Evolutionary conservation across 805 yeast species (phyloP).

Genomic region (Saturnispora mendoncae): DNA sequence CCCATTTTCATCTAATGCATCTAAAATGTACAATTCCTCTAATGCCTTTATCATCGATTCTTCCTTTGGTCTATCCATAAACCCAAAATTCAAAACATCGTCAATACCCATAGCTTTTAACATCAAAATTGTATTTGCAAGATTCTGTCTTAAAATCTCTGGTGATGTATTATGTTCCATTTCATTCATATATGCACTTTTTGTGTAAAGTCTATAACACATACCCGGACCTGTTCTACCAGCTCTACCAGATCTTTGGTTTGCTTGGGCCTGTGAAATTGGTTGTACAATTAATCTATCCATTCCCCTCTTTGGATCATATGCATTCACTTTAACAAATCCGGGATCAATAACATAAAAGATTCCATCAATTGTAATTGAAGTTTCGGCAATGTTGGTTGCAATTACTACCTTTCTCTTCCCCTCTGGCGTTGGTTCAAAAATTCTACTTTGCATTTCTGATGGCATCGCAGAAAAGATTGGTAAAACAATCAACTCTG

Average conservation of each 20-base stretch:
- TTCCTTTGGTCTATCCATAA: conserved; percentile 87
- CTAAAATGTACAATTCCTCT: conserved; percentile 72
- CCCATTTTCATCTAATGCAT: conserved; percentile 78
- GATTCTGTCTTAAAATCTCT: conserved; percentile 83
- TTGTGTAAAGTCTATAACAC: conserved; percentile 87
- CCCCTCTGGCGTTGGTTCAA: conserved; percentile 79
- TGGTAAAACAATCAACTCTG: conserved; percentile 70
- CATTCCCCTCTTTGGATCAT: conserved; percentile 84
- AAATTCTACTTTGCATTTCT: conserved; percentile 80
- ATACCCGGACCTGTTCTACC: conserved; percentile 97
- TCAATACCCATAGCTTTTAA: conserved; percentile 86
- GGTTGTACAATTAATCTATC: conserved; percentile 78
- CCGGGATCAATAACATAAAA: conserved; percentile 92
- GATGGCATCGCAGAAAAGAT: conserved; percentile 89
- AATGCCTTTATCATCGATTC: conserved; percentile 67
- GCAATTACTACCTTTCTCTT: conserved; percentile 87
- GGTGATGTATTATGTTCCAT: conserved; percentile 78
- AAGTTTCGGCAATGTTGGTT: conserved; percentile 95
- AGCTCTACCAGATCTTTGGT: conserved; percentile 93
- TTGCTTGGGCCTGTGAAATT: conserved; percentile 91
- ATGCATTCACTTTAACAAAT: conserved; percentile 81
- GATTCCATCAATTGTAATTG: conserved; percentile 91
- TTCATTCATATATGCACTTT: conserved; percentile 66
- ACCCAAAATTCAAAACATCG: conserved; percentile 72
- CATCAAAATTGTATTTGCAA: conserved; percentile 74